A percentile compares a stretch with the other conserved stretches of the same genome.
These are phyloP conservation scores for Triticum urartu DNA, from an alignment of 176 grass and related monocot species.

Conservation along the genomic window DNA sequence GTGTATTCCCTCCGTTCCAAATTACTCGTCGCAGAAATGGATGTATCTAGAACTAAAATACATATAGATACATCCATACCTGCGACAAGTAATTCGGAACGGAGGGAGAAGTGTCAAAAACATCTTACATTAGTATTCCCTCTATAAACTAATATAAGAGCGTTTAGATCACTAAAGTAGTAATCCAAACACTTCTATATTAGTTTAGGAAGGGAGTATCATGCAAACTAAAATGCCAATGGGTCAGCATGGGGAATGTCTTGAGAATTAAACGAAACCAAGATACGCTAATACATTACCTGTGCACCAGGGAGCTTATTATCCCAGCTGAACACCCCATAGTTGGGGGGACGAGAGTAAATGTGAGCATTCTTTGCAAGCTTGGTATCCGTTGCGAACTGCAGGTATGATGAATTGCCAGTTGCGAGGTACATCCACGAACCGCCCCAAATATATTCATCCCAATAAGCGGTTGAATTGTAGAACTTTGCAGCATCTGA, in stretches of 20 bases:
- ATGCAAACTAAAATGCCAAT: conserved; percentile 28
- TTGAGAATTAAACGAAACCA: not conserved
- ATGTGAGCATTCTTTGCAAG: conserved; percentile 79
- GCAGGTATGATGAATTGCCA: conserved; percentile 77
- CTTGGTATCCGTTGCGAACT: conserved; percentile 51
- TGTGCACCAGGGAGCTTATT: conserved; percentile 94
- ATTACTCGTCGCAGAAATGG: too few relatives aligned
- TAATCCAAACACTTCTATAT: too few relatives aligned
- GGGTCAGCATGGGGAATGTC: conserved; percentile 18
- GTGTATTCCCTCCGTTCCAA: too few relatives aligned
- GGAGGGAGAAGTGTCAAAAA: too few relatives aligned
- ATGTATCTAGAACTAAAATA: too few relatives aligned
- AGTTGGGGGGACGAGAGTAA: conserved; percentile 67
- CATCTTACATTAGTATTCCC: not conserved
- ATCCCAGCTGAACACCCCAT: conserved; percentile 97
- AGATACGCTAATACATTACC: conserved; percentile 31
- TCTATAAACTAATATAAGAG: too few relatives aligned
- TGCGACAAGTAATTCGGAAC: too few relatives aligned
- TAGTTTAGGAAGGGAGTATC: not conserved
- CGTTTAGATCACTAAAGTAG: too few relatives aligned
- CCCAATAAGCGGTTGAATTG: conserved; percentile 92
- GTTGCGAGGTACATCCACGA: conserved; percentile 96
- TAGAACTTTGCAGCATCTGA: conserved; percentile 73
- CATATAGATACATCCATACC: too few relatives aligned
- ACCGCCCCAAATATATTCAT: conserved; percentile 89